Evolutionary conservation across 192 early-diverging fungal species (phyloP), one percentile per base, ranked within the genome.

Genomic region (Irineochytrium annulatum): DNA sequence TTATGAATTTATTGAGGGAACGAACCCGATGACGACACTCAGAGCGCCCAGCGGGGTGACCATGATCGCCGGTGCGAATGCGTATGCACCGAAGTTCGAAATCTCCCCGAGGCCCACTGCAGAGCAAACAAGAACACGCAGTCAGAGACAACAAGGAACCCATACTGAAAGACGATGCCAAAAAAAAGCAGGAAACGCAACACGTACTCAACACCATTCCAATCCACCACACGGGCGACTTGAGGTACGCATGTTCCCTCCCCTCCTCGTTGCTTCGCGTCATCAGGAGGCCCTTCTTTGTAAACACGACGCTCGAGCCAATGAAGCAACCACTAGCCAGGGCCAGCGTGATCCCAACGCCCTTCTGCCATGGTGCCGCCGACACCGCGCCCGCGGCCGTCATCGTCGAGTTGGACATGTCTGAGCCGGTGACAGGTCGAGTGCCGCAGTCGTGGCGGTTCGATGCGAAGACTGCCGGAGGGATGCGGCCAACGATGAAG

Each of bases 41-140:
- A 94, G 73, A 35, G 92, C 89, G 28, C 90, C 90, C 48, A 95
- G 78, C 5, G 93, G 93, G 39, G 93, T 93, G 4, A 95, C 90
- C 31, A 95, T 77, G 66, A 94, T 91, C 17, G 93, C 91, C 8
- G 93, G 93, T 33, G 90, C 88, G 80, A 95, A 95, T 34, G 91
- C 91, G 65, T 95, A 95, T 0, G 93, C 94, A 1, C 90, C 87
- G 79, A 95, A 94, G 77, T 97, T 97, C 60, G 87, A 82, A 60
- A 92, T 77, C 78, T 95, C 93, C 57, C 93, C 93, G 28, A 92
- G 67, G 3, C 82, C 89, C n/a, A n/a, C n/a, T n/a, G n/a, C n/a
- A n/a, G n/a, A n/a, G n/a, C n/a, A n/a, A n/a, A n/a, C n/a, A n/a
- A n/a, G n/a, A n/a, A n/a, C n/a, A n/a, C n/a, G n/a, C n/a, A n/a